Conservation (phyloP, 1,139 yeast species). For the Candida sojae region DNA sequence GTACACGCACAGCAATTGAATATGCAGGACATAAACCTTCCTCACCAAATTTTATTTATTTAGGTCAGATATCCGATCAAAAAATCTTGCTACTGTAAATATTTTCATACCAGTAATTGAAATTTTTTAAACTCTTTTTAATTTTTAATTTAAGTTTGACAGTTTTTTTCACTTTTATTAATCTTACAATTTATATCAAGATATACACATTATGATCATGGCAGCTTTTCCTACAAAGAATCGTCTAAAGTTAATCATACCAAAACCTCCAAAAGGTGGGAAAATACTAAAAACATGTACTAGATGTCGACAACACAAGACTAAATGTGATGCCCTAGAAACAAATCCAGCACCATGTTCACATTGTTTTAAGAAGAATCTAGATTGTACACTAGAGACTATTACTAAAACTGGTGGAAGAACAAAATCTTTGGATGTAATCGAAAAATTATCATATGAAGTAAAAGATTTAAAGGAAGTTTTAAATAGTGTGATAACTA, state of each 20-base stretch:
- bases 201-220: slow-evolving; percentile 19
- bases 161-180: not conserved
- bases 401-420: slow-evolving; percentile 30
- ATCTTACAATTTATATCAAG: not conserved
- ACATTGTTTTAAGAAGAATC: slow-evolving; percentile 53
- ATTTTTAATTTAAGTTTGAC: too few species aligned
- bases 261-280: slow-evolving; percentile 17
- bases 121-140: too few species aligned
- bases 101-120: too few species aligned
- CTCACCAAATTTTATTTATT: too few species aligned
- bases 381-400: slow-evolving; percentile 53
- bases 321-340: slow-evolving; percentile 58
- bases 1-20: too few species aligned
- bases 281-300: slow-evolving; percentile 57
- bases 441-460: slow-evolving; percentile 33
- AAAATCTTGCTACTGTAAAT: too few species aligned
- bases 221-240: slow-evolving; percentile 21
- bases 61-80: not conserved
- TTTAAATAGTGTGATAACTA: slow-evolving; percentile 21
- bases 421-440: slow-evolving; percentile 26
- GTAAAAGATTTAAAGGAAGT: slow-evolving; percentile 18
- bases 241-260: slow-evolving; percentile 24
- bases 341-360: slow-evolving; percentile 60
- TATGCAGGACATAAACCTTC: too few species aligned
- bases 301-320: slow-evolving; percentile 65